phyloP scores from a whole-genome alignment of 2,329 filamentous ascomycete species.

The Penicillium sp. region DNA sequence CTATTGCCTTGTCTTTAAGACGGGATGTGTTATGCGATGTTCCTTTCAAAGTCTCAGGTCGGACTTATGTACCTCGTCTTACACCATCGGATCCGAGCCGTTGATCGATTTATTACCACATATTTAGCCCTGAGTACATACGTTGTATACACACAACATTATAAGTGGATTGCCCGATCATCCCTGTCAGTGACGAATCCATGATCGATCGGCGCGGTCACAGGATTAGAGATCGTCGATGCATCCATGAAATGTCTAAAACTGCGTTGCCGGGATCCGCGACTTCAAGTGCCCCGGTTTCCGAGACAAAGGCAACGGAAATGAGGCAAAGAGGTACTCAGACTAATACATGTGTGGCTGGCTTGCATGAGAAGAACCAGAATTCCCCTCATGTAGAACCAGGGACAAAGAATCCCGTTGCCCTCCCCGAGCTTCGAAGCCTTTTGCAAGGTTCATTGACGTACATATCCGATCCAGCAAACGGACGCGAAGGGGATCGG shows the following conservation, averaged over 20 bases:
- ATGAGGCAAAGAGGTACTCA: slow-evolving; percentile 5
- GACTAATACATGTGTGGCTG: background rate
- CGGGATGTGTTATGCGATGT: background rate
- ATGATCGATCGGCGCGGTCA: slow-evolving; percentile 15
- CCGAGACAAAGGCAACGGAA: slow-evolving; percentile 5
- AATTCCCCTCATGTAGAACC: background rate
- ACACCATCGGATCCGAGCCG: background rate
- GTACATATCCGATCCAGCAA: slow-evolving; percentile 12
- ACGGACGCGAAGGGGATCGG: slow-evolving; percentile 6
- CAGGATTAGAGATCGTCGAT: slow-evolving; percentile 14
- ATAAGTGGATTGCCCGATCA: slow-evolving; percentile 8
- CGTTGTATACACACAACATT: background rate
- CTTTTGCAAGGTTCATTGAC: slow-evolving; percentile 5
- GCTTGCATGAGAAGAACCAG: background rate
- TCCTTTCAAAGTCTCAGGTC: too few relatives aligned
- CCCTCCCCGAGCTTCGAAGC: slow-evolving; percentile 1
- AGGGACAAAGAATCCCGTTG: slow-evolving; percentile 2
- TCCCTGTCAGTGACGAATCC: slow-evolving; percentile 22
- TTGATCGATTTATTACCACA: background rate
- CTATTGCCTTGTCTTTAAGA: background rate
- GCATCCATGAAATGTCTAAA: slow-evolving; percentile 6
- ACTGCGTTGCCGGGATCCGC: slow-evolving; percentile 1
- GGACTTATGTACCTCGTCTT: too few relatives aligned
- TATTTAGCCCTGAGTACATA: slow-evolving; percentile 3
- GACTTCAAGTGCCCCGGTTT: background rate